Percentiles rank a stretch among this genome's conserved stretches.
phyloP scores from a whole-genome alignment of 2,329 filamentous ascomycete genomes.

The Paecilomyces sp. region DNA sequence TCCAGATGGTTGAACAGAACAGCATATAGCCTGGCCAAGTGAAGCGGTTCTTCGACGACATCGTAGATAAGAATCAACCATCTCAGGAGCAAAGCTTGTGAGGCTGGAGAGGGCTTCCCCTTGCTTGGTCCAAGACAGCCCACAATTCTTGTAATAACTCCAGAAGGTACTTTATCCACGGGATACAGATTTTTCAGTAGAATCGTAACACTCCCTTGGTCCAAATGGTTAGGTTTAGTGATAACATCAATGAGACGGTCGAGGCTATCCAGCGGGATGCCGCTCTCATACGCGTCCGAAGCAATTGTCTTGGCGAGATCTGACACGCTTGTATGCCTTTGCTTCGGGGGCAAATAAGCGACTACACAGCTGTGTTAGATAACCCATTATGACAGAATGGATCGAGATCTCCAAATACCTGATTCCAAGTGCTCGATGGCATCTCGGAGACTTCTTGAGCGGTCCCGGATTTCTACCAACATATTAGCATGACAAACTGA shows the following conservation, averaged over 20 bases:
- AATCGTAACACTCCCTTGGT: conserved; percentile 64
- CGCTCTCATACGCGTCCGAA: conserved; percentile 59
- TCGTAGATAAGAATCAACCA: conserved; percentile 76
- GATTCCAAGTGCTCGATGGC: conserved; percentile 30
- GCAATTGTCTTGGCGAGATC: conserved; percentile 57
- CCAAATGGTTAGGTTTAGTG: conserved; percentile 60
- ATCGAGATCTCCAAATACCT: conserved; percentile 14
- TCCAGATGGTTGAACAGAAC: conserved; percentile 77
- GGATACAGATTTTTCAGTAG: conserved; percentile 73
- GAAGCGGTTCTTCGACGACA: conserved; percentile 54
- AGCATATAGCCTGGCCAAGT: conserved; percentile 64
- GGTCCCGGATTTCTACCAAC: background rate
- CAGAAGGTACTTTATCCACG: conserved; percentile 53
- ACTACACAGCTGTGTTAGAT: conserved; percentile 15
- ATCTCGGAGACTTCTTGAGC: conserved; percentile 21
- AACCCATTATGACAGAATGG: background rate
- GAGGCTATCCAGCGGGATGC: conserved; percentile 56
- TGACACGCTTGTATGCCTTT: conserved; percentile 57
- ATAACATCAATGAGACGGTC: conserved; percentile 59
- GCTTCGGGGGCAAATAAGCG: conserved; percentile 52
- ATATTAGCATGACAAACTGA: background rate
- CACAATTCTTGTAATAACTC: conserved; percentile 59
- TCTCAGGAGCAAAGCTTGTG: conserved; percentile 64
- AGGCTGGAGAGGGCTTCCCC: conserved; percentile 62
- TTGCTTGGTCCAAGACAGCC: conserved; percentile 70